Conservation (phyloP, 2,329 filamentous ascomycete species). For the Epichloe gansuensis region DNA sequence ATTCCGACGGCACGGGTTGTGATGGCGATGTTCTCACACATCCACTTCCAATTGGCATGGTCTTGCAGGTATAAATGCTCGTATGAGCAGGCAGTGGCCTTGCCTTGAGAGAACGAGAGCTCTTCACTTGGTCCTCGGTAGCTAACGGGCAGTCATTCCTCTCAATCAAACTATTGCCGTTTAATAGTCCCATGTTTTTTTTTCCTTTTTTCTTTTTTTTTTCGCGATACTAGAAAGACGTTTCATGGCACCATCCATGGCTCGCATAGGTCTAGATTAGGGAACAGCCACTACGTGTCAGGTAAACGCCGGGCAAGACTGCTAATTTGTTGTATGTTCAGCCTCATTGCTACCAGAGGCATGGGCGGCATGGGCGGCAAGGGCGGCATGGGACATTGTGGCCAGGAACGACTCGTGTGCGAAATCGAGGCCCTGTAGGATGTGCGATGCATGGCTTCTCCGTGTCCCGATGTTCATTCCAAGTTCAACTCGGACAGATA, state of each 20-base stretch:
- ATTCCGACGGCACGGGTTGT: not conserved
- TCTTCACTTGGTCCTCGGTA: not conserved
- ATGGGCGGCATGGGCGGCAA: constrained; percentile 13
- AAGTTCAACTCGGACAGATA: not conserved
- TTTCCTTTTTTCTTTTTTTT: not conserved
- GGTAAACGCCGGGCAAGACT: not conserved
- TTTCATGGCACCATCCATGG: not conserved
- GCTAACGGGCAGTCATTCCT: not conserved
- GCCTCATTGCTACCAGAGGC: constrained; percentile 2
- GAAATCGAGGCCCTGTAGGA: not conserved
- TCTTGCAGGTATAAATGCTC: not conserved
- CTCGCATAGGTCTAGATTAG: not conserved
- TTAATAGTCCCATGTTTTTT: not conserved
- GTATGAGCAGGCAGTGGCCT: not conserved
- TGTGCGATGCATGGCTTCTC: not conserved
- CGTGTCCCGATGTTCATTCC: not conserved
- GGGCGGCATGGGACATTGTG: not conserved
- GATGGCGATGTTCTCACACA: not conserved
- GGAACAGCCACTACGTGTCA: not conserved
- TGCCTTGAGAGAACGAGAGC: not conserved
- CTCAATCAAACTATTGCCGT: not conserved
- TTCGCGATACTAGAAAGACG: not conserved
- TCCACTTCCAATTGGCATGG: not conserved
- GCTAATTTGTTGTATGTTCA: not conserved
- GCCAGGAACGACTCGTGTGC: not conserved